phyloP scores from a whole-genome alignment of 441 rosid genomes.

The Erodium texanum region DNA sequence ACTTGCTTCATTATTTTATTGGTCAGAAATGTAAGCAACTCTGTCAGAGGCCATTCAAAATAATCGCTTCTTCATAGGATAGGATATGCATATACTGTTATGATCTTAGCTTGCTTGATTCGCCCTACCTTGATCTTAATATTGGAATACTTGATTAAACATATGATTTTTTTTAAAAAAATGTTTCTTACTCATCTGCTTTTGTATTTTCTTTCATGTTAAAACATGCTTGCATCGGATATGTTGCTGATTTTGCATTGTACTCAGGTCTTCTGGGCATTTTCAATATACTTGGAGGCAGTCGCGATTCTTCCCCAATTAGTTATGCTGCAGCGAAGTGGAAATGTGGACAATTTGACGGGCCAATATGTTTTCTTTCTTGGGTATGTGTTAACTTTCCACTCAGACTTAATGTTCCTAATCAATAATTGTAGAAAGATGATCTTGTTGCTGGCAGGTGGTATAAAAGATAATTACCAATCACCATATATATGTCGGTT shows the following conservation, averaged over 20 bases:
- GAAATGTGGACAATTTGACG: constrained; percentile 90
- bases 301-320: constrained; percentile 92
- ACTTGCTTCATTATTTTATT: neutral
- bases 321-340: constrained; percentile 80
- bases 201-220: neutral
- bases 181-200: neutral
- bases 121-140: neutral
- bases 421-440: neutral
- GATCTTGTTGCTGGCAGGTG: neutral
- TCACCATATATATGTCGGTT: neutral
- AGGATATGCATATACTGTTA: neutral
- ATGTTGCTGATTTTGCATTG: constrained; percentile 8
- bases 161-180: neutral
- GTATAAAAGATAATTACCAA: neutral
- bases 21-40: neutral
- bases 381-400: constrained; percentile 44
- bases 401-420: neutral
- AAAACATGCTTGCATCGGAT: neutral
- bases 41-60: neutral
- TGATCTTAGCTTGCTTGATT: neutral
- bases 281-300: constrained; percentile 91
- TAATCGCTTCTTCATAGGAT: neutral
- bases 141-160: neutral
- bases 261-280: constrained; percentile 71
- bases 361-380: constrained; percentile 93